Percentiles rank a stretch among this genome's conserved stretches.
Conservation (phyloP, 768 basidiomycete genomes). For the Glaciozyma martinii region DNA sequence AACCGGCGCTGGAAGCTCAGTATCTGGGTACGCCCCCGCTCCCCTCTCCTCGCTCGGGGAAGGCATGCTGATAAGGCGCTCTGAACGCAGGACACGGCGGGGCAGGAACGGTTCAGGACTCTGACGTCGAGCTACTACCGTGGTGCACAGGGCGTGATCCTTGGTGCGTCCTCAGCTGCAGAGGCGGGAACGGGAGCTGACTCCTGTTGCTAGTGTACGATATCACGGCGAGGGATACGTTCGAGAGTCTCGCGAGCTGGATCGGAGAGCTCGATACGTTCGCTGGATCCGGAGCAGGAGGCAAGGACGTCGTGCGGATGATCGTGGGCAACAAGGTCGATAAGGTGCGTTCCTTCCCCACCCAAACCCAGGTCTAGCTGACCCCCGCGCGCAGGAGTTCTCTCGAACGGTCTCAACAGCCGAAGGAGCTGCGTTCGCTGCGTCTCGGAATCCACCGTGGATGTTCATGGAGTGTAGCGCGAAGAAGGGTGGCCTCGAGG, state of each 20-base stretch:
- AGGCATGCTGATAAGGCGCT: no score
- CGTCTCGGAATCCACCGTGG: conserved; percentile 56
- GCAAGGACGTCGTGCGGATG: conserved; percentile 77
- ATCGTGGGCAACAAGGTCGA: conserved; percentile 86
- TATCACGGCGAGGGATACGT: conserved; percentile 82
- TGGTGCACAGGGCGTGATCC: conserved; percentile 46
- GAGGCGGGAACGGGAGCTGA: neutral
- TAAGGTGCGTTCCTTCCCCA: conserved; percentile 48
- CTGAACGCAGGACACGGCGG: conserved; percentile 71
- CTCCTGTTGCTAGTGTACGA: conserved; percentile 69
- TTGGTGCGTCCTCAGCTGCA: conserved; percentile 37
- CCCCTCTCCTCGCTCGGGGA: no score
- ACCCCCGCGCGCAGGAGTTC: conserved; percentile 55
- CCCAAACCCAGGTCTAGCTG: neutral
- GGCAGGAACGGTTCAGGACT: conserved; percentile 86
- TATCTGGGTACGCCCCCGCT: conserved; percentile 70
- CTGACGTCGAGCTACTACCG: conserved; percentile 94
- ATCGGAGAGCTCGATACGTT: conserved; percentile 84
- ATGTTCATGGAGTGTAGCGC: conserved; percentile 88
- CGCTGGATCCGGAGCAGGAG: conserved; percentile 44
- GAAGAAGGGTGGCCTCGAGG: conserved; percentile 76
- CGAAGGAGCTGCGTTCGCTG: conserved; percentile 71
- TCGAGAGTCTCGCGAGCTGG: conserved; percentile 81
- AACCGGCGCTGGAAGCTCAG: conserved; percentile 58
- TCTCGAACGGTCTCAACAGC: conserved; percentile 72